These are phyloP conservation scores for Esteya vermicola DNA, from an alignment of 2,329 filamentous ascomycete species.

Conservation along the genomic window DNA sequence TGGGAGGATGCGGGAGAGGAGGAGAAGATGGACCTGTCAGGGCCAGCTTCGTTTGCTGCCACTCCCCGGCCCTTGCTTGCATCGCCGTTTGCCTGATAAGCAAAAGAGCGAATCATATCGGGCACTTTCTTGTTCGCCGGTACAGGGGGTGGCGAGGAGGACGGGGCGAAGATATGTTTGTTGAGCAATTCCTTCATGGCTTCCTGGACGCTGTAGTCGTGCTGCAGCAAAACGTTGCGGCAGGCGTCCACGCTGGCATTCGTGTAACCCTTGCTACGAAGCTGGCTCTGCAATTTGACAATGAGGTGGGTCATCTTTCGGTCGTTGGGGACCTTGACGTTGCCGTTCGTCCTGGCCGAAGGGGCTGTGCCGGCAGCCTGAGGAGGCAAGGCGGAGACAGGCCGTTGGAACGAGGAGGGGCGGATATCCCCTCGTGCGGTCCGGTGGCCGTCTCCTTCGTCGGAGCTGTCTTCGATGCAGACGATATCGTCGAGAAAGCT, in stretches of 20 bases:
- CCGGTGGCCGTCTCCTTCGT: constrained; percentile 27
- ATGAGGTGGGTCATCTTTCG: constrained; percentile 4
- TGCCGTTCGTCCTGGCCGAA: not conserved
- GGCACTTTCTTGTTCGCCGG: constrained; percentile 3
- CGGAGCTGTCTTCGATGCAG: constrained; percentile 37
- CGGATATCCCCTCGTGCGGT: constrained; percentile 47
- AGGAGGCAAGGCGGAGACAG: constrained; percentile 11
- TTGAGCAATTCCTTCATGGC: constrained; percentile 7
- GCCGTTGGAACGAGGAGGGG: constrained; percentile 40
- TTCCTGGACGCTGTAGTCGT: constrained; percentile 6
- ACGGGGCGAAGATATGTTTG: not conserved
- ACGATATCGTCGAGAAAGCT: constrained; percentile 24
- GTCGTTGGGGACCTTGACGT: constrained; percentile 5
- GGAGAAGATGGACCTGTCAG: too few relatives aligned
- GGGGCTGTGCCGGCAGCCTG: too few relatives aligned
- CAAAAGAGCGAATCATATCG: constrained; percentile 9
- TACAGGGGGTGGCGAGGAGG: not conserved
- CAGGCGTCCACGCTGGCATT: constrained; percentile 1
- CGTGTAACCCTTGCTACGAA: constrained; percentile 4
- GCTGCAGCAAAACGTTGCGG: constrained; percentile 4
- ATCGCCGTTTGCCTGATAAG: constrained; percentile 5
- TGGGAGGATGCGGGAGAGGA: constrained; percentile 3
- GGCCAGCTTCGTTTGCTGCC: too few relatives aligned
- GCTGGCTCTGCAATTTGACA: constrained; percentile 3
- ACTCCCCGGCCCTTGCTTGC: too few relatives aligned